Base-by-base conservation (phyloP, 2,329 filamentous ascomycete genomes). In the Talaromyces sp. region DNA sequence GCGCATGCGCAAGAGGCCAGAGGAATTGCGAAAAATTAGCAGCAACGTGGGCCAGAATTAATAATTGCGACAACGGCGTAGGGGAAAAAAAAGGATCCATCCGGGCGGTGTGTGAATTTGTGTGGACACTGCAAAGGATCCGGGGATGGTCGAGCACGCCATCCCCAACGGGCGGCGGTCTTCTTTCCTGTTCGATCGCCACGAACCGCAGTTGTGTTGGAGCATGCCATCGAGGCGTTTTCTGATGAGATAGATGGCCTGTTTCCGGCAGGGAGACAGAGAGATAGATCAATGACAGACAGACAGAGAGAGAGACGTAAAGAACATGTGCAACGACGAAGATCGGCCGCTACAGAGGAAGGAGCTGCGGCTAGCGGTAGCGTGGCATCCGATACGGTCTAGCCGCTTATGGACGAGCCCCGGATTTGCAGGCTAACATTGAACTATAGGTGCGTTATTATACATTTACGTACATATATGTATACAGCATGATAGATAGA, bases 21-120 rank as follows among this genome's bases (percentile, higher is more conserved):
- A 16, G 18, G 52, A 55, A 61, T 61, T 54, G 60, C 60, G 56
- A 59, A 44, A 47, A 55, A 51, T 53, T 47, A 47, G 44, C 14
- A 47, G 44, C 44, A 47, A 27, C 44, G 44, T 47, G 42, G 42
- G 42, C 10, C 27, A 16, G 6, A 2, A 28, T 12, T 51, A 23
- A 3, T 9, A 33, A 9, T 51, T 28, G 18, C 18, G 18, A 16
- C 30, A n/a, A 23, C 23, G 4, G 47, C 23, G 4, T 6, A 18
- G 50, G 14, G 12, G 7, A 31, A 16, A 30, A 53, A 31, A 31
- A 5, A 31, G 50, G 27, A 31, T 16, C 27, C 27, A 53, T 53
- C 18, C 28, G 28, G 50, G 50, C 50, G 50, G 50, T 53, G 50
- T n/a, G 50, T 28, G 23, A 23, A 23, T 23, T 23, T 23, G 23